Percentiles rank a stretch among this genome's conserved stretches.
These are phyloP conservation scores for Saturnispora saitoi DNA, from an alignment of 805 yeast species.

Conservation along the genomic window DNA sequence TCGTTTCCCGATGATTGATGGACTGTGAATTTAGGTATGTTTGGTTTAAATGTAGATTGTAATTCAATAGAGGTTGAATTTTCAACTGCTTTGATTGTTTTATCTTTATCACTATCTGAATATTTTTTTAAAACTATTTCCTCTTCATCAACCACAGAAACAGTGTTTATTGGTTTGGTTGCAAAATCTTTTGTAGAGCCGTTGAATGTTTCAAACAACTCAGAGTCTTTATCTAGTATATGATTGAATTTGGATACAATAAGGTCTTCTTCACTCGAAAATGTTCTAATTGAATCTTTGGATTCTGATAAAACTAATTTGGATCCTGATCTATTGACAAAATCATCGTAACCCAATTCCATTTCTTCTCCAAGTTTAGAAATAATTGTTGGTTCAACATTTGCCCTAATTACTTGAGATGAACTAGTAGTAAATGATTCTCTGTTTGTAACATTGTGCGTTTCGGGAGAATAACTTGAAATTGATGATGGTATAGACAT, in stretches of 20 bases:
- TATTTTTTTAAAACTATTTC: not conserved
- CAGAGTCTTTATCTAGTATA: slow-evolving; percentile 6
- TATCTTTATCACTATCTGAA: not conserved
- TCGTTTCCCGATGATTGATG: not conserved
- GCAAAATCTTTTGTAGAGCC: slow-evolving; percentile 12
- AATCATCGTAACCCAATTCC: not conserved
- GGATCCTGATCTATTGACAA: not conserved
- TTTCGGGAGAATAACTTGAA: slow-evolving; percentile 9
- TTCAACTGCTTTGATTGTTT: not conserved
- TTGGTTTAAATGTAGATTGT: not conserved
- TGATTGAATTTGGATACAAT: not conserved
- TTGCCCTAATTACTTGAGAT: not conserved
- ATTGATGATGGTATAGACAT: slow-evolving; percentile 9
- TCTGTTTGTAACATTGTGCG: slow-evolving; percentile 8
- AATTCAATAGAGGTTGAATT: not conserved
- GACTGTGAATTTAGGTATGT: slow-evolving; percentile 1
- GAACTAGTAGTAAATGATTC: slow-evolving; percentile 4
- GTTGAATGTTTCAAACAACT: slow-evolving; percentile 12
- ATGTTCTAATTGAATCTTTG: slow-evolving; percentile 10
- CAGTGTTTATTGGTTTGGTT: not conserved
- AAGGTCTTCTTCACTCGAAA: slow-evolving; percentile 11
- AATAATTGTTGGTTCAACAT: not conserved
- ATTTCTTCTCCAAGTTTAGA: not conserved
- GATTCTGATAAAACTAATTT: not conserved
- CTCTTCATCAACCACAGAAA: not conserved